Conservation (phyloP, 768 basidiomycete genomes). For the Pulveroboletus sp. region DNA sequence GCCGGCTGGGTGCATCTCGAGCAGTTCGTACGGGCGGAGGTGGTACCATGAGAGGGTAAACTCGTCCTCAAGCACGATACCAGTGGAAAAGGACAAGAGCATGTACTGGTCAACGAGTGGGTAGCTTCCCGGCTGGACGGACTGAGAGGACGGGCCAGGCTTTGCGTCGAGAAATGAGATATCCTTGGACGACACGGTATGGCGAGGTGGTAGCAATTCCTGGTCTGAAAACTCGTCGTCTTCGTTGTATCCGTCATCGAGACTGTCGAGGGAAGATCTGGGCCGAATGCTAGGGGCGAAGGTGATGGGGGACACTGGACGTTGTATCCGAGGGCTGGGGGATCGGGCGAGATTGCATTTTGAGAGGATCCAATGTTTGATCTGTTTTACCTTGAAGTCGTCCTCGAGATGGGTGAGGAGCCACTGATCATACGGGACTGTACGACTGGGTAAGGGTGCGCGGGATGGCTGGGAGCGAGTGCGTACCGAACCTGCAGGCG, state of each 20-base stretch:
- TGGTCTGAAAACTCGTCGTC: constrained; percentile 33
- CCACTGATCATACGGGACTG: constrained; percentile 76
- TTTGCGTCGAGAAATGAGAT: constrained; percentile 7
- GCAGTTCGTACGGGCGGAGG: constrained; percentile 56
- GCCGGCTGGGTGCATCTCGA: constrained; percentile 57
- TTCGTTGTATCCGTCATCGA: constrained; percentile 25
- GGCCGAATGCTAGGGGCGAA: constrained; percentile 42
- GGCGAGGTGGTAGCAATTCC: constrained; percentile 10
- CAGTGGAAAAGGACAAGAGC: constrained; percentile 63
- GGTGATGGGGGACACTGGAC: constrained; percentile 63
- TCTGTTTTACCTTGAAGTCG: constrained; percentile 53
- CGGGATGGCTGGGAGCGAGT: constrained; percentile 1
- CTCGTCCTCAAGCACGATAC: constrained; percentile 67
- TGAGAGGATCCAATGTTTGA: constrained; percentile 59
- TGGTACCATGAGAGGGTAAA: constrained; percentile 53
- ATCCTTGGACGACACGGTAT: neutral
- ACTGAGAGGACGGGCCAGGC: constrained; percentile 10
- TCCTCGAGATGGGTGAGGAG: constrained; percentile 63
- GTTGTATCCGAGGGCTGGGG: constrained; percentile 22
- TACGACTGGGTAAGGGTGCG: neutral
- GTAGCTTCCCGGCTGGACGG: constrained; percentile 2
- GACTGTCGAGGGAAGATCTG: constrained; percentile 20
- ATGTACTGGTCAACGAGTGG: constrained; percentile 38
- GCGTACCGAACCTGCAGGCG: constrained; percentile 55
- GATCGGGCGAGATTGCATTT: constrained; percentile 45